Evolutionary conservation across 2,329 filamentous ascomycete genomes (phyloP).

Genomic region (Aureobasidium sp.): DNA sequence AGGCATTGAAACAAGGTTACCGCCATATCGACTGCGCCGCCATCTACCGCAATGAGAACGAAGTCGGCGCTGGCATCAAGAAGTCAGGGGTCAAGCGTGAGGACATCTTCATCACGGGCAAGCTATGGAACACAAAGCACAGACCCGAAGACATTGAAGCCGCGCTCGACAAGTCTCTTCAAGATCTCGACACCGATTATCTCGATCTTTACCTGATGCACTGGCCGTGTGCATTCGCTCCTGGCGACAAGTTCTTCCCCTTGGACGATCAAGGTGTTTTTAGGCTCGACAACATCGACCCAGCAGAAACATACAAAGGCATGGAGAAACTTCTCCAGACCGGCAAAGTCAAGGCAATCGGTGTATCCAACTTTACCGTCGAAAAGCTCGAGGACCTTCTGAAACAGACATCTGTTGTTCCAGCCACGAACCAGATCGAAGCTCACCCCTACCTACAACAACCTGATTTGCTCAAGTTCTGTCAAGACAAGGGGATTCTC

Average conservation of each 20-base stretch:
- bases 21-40: conserved; percentile 34
- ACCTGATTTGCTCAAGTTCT: conserved; percentile 31
- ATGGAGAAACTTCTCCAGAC: conserved; percentile 24
- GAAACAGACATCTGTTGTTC: conserved; percentile 33
- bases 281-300: conserved; percentile 24
- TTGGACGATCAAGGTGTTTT: conserved; percentile 18
- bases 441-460: conserved; percentile 35
- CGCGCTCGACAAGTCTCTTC: conserved; percentile 36
- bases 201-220: conserved; percentile 48
- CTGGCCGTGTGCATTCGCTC: conserved; percentile 29
- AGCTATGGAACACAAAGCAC: conserved; percentile 55
- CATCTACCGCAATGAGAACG: conserved; percentile 29
- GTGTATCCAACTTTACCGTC: conserved; percentile 25
- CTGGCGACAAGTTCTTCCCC: conserved; percentile 29
- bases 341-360: conserved; percentile 25
- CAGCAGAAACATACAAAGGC: conserved; percentile 21
- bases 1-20: conserved; percentile 34
- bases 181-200: conserved; percentile 39
- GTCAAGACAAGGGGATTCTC: conserved; percentile 29
- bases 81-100: conserved; percentile 23
- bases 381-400: conserved; percentile 25
- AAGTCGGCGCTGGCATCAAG: conserved; percentile 24
- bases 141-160: conserved; percentile 43
- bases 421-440: conserved; percentile 34
- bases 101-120: conserved; percentile 43